Percentiles rank a stretch among this genome's conserved stretches.
phyloP scores from a whole-genome alignment of 257 asterid species.

The Solanum infundibuliforme region DNA sequence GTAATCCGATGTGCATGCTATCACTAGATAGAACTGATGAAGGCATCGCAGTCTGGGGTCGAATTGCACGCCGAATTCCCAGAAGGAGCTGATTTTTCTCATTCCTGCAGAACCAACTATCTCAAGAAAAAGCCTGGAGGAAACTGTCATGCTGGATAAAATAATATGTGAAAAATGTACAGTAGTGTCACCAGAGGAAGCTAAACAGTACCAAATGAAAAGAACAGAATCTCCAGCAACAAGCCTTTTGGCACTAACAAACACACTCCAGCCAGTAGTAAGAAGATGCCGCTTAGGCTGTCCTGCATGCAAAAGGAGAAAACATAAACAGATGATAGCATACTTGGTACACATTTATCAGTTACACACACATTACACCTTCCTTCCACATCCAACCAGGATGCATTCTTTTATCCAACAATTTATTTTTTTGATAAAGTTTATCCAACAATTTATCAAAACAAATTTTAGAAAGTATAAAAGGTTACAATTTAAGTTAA shows the following conservation, averaged over 20 bases:
- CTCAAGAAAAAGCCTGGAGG: neutral
- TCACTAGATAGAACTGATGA: constrained; percentile 96
- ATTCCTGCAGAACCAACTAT: constrained; percentile 39
- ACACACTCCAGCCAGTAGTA: constrained; percentile 53
- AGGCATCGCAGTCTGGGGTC: constrained; percentile 97
- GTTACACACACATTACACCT: neutral
- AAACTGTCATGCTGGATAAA: neutral
- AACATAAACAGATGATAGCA: neutral
- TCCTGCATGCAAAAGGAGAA: constrained; percentile 21
- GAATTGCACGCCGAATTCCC: constrained; percentile 84
- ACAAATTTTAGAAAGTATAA: neutral
- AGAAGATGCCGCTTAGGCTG: constrained; percentile 51
- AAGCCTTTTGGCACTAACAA: constrained; percentile 47
- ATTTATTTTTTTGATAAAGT: too few relatives aligned
- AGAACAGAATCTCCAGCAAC: constrained; percentile 49
- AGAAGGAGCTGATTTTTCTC: constrained; percentile 88
- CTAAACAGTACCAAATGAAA: constrained; percentile 40
- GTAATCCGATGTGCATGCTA: constrained; percentile 97
- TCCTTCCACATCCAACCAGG: neutral
- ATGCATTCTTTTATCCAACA: neutral
- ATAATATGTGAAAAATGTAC: neutral
- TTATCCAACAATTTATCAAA: neutral
- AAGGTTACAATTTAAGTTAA: neutral
- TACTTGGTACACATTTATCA: neutral
- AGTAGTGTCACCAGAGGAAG: neutral